A percentile compares a stretch with the other conserved stretches of the same genome.
phyloP scores from a whole-genome alignment of 1,139 yeast species.

The Blastobotrys capitulatus region DNA sequence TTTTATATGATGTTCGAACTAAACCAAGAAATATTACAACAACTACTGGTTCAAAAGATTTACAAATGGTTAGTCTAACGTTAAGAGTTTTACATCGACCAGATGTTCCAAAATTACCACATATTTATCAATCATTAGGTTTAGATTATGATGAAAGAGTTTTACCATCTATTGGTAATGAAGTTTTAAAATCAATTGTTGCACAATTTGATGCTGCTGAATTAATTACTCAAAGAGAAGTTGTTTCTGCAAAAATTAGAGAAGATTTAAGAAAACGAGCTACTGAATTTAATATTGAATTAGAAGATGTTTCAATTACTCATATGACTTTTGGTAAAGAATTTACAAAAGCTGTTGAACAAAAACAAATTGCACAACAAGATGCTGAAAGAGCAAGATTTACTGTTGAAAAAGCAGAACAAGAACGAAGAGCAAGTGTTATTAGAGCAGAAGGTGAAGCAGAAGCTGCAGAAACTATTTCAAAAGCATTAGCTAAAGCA shows the following conservation, averaged over 20 bases:
- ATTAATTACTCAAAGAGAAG: slow-evolving; percentile 93
- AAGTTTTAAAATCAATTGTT: slow-evolving; percentile 88
- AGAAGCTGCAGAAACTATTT: slow-evolving; percentile 93
- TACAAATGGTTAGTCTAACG: slow-evolving; percentile 92
- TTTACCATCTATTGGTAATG: slow-evolving; percentile 94
- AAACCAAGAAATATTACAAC: slow-evolving; percentile 90
- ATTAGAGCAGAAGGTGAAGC: slow-evolving; percentile 99
- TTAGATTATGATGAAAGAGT: slow-evolving; percentile 96
- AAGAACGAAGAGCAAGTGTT: slow-evolving; percentile 90
- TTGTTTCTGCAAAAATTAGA: slow-evolving; percentile 84
- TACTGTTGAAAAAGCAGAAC: slow-evolving; percentile 95
- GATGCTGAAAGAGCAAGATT: slow-evolving; percentile 97
- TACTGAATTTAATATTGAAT: slow-evolving; percentile 76
- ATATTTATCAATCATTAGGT: slow-evolving; percentile 85
- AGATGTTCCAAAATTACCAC: slow-evolving; percentile 74
- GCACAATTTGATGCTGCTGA: slow-evolving; percentile 99
- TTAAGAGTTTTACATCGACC: slow-evolving; percentile 93
- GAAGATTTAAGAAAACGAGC: slow-evolving; percentile 84
- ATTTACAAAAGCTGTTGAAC: slow-evolving; percentile 97
- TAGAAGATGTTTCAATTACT: slow-evolving; percentile 97
- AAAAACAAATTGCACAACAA: slow-evolving; percentile 98
- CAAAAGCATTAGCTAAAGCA: slow-evolving; percentile 87
- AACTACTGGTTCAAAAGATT: slow-evolving; percentile 94
- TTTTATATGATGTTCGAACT: slow-evolving; percentile 87
- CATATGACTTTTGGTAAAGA: slow-evolving; percentile 97